Percentiles rank a stretch among this genome's conserved stretches.
These are phyloP conservation scores for Raphidocelis subcapitata DNA, from an alignment of 139 green algal genomes.

Conservation along the genomic window DNA sequence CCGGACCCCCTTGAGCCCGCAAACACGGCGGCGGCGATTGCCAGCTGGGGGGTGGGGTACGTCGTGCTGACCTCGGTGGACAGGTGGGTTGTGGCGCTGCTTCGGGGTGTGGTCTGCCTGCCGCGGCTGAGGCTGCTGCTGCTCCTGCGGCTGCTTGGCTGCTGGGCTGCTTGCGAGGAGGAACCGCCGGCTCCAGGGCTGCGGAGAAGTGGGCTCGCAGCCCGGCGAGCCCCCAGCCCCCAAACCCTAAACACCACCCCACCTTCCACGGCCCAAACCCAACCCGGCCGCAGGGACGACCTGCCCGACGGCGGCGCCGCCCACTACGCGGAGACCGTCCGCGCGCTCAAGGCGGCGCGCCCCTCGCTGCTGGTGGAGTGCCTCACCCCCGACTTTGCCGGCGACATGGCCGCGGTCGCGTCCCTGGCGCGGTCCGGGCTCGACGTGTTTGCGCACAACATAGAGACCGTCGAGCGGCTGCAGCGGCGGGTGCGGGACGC, in stretches of 20 bases:
- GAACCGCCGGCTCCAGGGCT: too few relatives aligned
- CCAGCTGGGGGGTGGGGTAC: conserved; percentile 95
- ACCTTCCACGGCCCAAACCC: neutral
- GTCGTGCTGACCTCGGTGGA: conserved; percentile 91
- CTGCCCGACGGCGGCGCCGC: conserved; percentile 83
- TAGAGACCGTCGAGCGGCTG: conserved; percentile 94
- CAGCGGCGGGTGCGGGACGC: conserved; percentile 83
- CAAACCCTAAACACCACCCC: neutral
- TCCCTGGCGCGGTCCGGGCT: conserved; percentile 78
- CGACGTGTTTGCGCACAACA: conserved; percentile 98
- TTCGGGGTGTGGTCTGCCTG: neutral
- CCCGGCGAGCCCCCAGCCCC: neutral
- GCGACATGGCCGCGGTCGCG: conserved; percentile 73
- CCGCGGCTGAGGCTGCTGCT: too few relatives aligned
- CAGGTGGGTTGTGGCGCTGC: conserved; percentile 10
- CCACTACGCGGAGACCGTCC: conserved; percentile 88
- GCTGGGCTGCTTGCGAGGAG: too few relatives aligned
- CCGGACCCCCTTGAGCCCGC: conserved; percentile 90
- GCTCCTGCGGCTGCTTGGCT: too few relatives aligned
- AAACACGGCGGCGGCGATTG: conserved; percentile 90
- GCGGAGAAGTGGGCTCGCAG: too few relatives aligned
- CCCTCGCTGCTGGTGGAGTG: conserved; percentile 89
- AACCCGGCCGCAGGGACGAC: conserved; percentile 82
- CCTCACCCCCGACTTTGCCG: conserved; percentile 91
- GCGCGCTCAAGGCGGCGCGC: conserved; percentile 67